Evolutionary conservation across 2,329 filamentous ascomycete species (phyloP).

Genomic region (Fusarium nodosum): DNA sequence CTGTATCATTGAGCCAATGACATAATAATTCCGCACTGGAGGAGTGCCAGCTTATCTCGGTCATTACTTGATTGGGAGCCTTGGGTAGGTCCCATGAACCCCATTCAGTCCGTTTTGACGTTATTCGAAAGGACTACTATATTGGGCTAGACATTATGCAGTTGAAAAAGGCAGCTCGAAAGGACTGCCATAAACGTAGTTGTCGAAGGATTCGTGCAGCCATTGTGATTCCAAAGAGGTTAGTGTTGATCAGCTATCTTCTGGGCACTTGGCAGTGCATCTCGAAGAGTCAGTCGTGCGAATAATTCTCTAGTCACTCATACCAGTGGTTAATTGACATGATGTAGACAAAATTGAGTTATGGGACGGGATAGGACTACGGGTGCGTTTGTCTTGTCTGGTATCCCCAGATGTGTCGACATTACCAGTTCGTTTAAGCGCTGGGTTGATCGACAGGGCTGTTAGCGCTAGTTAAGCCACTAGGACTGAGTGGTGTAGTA

Average conservation of each 20-base stretch:
- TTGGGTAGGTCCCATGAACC: not conserved
- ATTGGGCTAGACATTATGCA: not conserved
- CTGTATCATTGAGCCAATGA: not conserved
- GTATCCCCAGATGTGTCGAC: not conserved
- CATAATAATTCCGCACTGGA: not conserved
- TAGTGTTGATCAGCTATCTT: not conserved
- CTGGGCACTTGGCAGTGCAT: not conserved
- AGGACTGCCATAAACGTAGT: slow-evolving; percentile 1
- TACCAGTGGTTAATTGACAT: not conserved
- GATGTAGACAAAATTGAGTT: not conserved
- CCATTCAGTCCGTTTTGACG: accelerated
- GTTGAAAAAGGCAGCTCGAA: not conserved
- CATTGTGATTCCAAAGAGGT: not conserved
- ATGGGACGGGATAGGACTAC: not conserved
- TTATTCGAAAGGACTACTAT: not conserved
- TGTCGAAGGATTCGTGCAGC: not conserved
- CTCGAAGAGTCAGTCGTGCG: not conserved
- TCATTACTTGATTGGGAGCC: not conserved
- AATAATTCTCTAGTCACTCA: accelerated
- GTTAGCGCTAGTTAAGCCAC: not conserved
- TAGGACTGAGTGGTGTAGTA: not conserved
- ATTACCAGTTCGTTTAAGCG: not conserved
- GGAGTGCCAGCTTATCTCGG: not conserved
- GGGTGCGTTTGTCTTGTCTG: not conserved
- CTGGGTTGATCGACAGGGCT: not conserved